Conservation (phyloP, 129 eudicot genomes). For the Flaveria brownii region DNA sequence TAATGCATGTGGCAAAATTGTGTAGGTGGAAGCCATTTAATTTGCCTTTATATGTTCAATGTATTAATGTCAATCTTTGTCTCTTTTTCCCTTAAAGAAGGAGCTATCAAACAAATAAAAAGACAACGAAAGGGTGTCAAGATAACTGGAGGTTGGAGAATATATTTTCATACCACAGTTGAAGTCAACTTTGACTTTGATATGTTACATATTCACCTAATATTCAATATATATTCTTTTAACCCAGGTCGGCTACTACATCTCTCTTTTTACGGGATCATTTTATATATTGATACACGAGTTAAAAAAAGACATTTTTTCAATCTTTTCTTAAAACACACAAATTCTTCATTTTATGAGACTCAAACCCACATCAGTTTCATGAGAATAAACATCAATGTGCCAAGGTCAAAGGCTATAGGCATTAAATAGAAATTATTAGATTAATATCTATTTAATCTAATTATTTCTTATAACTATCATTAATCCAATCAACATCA, state of each 20-base stretch:
- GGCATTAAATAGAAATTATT: too few species aligned
- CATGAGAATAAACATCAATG: too few species aligned
- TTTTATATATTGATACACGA: too few species aligned
- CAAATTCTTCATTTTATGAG: too few species aligned
- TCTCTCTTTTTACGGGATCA: too few species aligned
- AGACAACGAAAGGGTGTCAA: constrained; percentile 34
- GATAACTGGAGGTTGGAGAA: constrained; percentile 21
- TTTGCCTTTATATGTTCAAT: constrained; percentile 36
- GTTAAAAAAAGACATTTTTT: rapidly evolving
- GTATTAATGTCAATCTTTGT: constrained; percentile 37
- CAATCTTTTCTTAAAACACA: too few species aligned
- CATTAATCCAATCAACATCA: constrained; percentile 34
- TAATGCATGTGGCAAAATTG: constrained; percentile 31
- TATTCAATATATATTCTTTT: too few species aligned
- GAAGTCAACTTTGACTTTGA: constrained; percentile 32
- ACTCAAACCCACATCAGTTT: too few species aligned
- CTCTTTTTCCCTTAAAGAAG: constrained; percentile 31
- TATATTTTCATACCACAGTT: constrained; percentile 20
- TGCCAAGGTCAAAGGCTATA: too few species aligned
- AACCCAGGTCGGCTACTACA: too few species aligned
- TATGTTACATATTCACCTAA: neutral
- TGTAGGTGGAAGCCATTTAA: constrained; percentile 34
- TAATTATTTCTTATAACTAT: neutral
- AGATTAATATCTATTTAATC: neutral
- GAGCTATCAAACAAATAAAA: constrained; percentile 42